Percentiles rank a stretch among this genome's conserved stretches.
Conservation (phyloP, 139 green algal genomes). For the Marvania coccoides region DNA sequence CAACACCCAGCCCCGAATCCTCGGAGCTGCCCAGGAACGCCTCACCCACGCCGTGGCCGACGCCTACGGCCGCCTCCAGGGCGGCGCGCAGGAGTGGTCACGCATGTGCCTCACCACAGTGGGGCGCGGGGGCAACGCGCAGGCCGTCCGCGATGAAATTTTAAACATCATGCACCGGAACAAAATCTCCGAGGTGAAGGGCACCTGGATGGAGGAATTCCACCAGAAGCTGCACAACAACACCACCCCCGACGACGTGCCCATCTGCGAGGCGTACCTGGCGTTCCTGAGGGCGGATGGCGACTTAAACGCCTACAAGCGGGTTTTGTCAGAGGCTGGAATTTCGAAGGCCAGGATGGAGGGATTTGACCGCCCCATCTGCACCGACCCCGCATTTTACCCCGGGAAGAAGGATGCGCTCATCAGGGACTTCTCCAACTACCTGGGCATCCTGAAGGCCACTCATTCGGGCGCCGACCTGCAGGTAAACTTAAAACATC, state of each 20-base stretch:
- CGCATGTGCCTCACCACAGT: conserved; percentile 79
- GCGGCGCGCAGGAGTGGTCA: conserved; percentile 83
- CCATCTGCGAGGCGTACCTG: conserved; percentile 96
- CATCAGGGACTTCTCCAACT: conserved; percentile 87
- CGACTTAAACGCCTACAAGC: conserved; percentile 81
- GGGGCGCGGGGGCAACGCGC: conserved; percentile 88
- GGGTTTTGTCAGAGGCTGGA: conserved; percentile 74
- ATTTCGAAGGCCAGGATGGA: conserved; percentile 83
- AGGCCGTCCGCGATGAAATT: conserved; percentile 97
- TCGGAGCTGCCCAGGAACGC: conserved; percentile 81
- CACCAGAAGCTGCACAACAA: conserved; percentile 90
- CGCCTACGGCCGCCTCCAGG: conserved; percentile 28
- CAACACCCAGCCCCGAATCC: conserved; percentile 95
- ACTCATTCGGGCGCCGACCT: conserved; percentile 74
- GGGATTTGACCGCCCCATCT: conserved; percentile 87
- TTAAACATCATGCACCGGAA: conserved; percentile 98
- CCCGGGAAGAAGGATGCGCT: conserved; percentile 75
- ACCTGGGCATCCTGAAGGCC: conserved; percentile 91
- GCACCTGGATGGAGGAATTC: conserved; percentile 97
- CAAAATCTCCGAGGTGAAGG: conserved; percentile 65
- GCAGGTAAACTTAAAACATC: too few relatives aligned
- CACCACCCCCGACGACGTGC: conserved; percentile 97
- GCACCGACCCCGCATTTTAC: conserved; percentile 73
- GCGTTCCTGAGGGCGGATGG: conserved; percentile 76
- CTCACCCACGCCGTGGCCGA: conserved; percentile 75